Evolutionary conservation across 2,329 filamentous ascomycete species (phyloP).

Genomic region (Neonectria neomacrospora): DNA sequence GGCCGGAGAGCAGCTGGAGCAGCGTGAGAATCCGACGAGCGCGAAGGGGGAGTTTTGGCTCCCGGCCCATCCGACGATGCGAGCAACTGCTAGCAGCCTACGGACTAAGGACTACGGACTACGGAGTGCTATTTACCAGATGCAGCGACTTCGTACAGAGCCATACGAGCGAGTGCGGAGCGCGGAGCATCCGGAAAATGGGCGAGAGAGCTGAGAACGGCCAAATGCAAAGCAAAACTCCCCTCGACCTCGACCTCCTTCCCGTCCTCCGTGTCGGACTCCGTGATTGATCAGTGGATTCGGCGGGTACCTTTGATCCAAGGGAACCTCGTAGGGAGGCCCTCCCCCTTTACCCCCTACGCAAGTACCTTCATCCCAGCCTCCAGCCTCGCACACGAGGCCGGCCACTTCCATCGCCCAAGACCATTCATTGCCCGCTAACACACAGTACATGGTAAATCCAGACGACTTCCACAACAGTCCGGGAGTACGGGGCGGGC

Average conservation of each 20-base stretch:
- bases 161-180: constrained; percentile 6
- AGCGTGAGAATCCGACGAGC: constrained; percentile 13
- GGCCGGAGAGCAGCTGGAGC: not conserved
- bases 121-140: not conserved
- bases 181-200: constrained; percentile 20
- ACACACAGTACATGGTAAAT: too few species aligned
- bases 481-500: constrained; percentile 32
- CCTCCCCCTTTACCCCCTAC: constrained; percentile 6
- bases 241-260: not conserved
- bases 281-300: constrained; percentile 7
- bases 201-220: not conserved
- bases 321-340: constrained; percentile 7
- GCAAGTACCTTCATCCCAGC: constrained; percentile 2
- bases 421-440: constrained; percentile 15
- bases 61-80: constrained; percentile 42
- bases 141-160: constrained; percentile 7
- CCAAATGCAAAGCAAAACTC: constrained; percentile 6
- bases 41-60: constrained; percentile 30
- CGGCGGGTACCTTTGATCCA: not conserved
- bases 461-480: constrained; percentile 19
- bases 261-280: not conserved
- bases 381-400: not conserved
- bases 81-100: not conserved
- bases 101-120: too few species aligned
- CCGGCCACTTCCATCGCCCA: constrained; percentile 20